phyloP scores from a whole-genome alignment of 805 yeast species.

The Candida koratica region DNA sequence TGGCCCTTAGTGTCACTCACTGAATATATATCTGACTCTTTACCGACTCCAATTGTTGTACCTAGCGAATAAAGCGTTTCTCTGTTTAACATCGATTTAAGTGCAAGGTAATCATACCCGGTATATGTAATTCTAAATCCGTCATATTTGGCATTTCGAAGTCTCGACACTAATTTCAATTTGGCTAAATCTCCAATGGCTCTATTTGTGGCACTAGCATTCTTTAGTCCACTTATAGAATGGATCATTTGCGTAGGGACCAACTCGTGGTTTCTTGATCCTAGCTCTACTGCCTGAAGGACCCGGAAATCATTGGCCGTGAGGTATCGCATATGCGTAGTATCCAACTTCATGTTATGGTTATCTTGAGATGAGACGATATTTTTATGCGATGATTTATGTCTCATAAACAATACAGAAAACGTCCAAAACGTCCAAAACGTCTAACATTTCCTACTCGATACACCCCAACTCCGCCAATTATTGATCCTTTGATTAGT shows the following conservation, averaged over 20 bases:
- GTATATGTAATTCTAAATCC: constrained; percentile 86
- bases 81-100: constrained; percentile 76
- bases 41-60: constrained; percentile 90
- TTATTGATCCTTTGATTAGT: background rate
- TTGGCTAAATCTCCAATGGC: constrained; percentile 86
- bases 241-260: constrained; percentile 87
- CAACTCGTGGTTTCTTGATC: constrained; percentile 88
- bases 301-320: constrained; percentile 88
- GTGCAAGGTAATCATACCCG: constrained; percentile 90
- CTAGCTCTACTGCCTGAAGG: constrained; percentile 83
- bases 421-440: constrained; percentile 8
- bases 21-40: constrained; percentile 91
- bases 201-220: constrained; percentile 71
- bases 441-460: no score
- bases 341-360: constrained; percentile 77
- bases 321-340: constrained; percentile 88
- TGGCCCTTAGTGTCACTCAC: constrained; percentile 64
- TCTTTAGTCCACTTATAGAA: constrained; percentile 71
- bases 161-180: constrained; percentile 66
- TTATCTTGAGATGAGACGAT: constrained; percentile 9
- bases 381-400: constrained; percentile 3
- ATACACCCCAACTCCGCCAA: no score
- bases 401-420: no score
- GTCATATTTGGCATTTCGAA: constrained; percentile 90
- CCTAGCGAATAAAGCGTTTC: constrained; percentile 76